Percentiles rank a stretch among this genome's conserved stretches.
Evolutionary conservation across 2,329 filamentous ascomycete genomes (phyloP).

Genomic region (Lasiodiplodia sp.): DNA sequence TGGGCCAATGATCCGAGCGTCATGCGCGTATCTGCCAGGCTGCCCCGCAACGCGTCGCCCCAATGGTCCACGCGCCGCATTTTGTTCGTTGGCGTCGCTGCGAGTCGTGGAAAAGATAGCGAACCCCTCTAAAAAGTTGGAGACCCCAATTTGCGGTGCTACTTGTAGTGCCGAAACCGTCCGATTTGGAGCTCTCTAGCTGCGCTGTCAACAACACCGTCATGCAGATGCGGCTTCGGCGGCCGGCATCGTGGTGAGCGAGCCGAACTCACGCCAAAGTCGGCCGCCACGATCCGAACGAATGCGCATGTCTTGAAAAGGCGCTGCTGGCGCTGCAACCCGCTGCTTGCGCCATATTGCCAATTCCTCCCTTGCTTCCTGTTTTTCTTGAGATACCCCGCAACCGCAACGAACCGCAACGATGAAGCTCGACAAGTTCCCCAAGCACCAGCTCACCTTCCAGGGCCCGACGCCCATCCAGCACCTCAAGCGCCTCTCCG

Average conservation of each 20-base stretch:
- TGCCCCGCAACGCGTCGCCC: slow-evolving; percentile 17
- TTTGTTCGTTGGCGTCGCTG: neutral
- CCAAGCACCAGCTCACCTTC: slow-evolving; percentile 59
- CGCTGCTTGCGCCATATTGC: neutral
- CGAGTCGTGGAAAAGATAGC: neutral
- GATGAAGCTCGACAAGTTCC: slow-evolving; percentile 31
- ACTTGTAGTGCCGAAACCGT: neutral
- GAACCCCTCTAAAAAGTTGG: slow-evolving; percentile 3
- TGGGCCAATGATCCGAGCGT: neutral
- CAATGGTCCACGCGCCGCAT: slow-evolving; percentile 6
- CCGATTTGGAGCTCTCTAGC: neutral
- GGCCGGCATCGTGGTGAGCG: neutral
- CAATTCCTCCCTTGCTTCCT: neutral
- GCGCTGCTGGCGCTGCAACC: neutral
- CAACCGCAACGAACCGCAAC: neutral
- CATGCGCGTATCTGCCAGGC: slow-evolving; percentile 7
- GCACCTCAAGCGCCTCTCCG: slow-evolving; percentile 68
- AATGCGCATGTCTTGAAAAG: slow-evolving; percentile 9
- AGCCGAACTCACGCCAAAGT: slow-evolving; percentile 12
- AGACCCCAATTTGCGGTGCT: slow-evolving; percentile 6
- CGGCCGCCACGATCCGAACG: slow-evolving; percentile 4
- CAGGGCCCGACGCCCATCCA: slow-evolving; percentile 75
- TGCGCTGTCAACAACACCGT: slow-evolving; percentile 20
- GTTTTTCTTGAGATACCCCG: slow-evolving; percentile 8
- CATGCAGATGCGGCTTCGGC: slow-evolving; percentile 16